These are phyloP conservation scores for Tricholoma terreum DNA, from an alignment of 768 basidiomycete genomes.

Conservation along the genomic window DNA sequence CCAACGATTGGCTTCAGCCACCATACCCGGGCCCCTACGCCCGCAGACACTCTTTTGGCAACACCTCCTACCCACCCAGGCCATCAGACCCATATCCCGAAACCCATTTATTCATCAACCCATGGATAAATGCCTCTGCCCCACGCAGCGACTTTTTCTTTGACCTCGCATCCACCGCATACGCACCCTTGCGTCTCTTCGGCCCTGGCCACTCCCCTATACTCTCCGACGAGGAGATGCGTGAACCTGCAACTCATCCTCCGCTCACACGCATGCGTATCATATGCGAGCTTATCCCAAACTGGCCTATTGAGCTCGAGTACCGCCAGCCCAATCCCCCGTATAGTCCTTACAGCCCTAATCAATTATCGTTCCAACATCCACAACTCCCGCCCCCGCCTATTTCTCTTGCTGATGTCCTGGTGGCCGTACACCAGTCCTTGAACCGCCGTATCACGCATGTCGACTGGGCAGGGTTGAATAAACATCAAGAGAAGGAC, in stretches of 20 bases:
- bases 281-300: slow-evolving; percentile 48
- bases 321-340: slow-evolving; percentile 7
- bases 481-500: slow-evolving; percentile 24
- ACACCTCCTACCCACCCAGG: not conserved
- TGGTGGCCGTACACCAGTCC: slow-evolving; percentile 44
- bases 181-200: slow-evolving; percentile 40
- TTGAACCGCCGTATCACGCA: slow-evolving; percentile 45
- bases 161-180: slow-evolving; percentile 48
- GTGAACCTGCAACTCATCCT: slow-evolving; percentile 56
- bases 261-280: slow-evolving; percentile 51
- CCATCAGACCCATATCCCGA: no score
- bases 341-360: slow-evolving; percentile 16
- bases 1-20: not conserved
- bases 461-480: slow-evolving; percentile 35
- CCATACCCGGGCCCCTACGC: not conserved
- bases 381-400: slow-evolving; percentile 40
- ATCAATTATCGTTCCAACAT: no score
- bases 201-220: slow-evolving; percentile 35
- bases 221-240: slow-evolving; percentile 44
- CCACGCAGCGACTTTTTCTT: slow-evolving; percentile 46
- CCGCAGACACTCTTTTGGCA: not conserved
- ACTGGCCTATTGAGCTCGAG: slow-evolving; percentile 59
- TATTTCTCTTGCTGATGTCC: slow-evolving; percentile 45
- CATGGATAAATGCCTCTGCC: slow-evolving; percentile 46
- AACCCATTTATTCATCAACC: slow-evolving; percentile 37